Percentiles rank a stretch among this genome's conserved stretches.
Evolutionary conservation across 495 filamentous ascomycete genomes (phyloP).

Genomic region (Hyaloscypha variabilis): DNA sequence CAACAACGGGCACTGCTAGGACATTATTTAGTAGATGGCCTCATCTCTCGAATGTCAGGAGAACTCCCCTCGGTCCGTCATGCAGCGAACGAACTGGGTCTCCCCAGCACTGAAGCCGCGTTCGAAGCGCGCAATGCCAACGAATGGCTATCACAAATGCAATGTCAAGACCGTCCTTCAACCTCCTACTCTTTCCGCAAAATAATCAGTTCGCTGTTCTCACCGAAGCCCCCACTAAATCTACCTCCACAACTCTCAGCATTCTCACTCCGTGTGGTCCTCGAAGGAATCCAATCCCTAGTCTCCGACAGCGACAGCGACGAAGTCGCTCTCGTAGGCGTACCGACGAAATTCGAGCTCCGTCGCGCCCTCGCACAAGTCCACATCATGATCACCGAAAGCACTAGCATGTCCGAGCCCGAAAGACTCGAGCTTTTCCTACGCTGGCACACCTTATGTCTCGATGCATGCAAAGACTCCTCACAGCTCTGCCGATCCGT

Average conservation of each 20-base stretch:
- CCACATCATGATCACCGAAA: conserved; percentile 43
- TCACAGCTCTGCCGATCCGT: conserved; percentile 44
- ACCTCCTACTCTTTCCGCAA: conserved; percentile 43
- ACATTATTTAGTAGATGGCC: conserved; percentile 50
- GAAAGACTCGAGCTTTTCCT: conserved; percentile 47
- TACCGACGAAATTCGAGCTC: conserved; percentile 45
- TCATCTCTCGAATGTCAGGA: conserved; percentile 50
- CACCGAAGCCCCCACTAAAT: conserved; percentile 32
- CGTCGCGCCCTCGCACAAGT: conserved; percentile 45
- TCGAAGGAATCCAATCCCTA: conserved; percentile 50
- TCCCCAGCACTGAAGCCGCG: conserved; percentile 45
- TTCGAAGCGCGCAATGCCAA: conserved; percentile 47
- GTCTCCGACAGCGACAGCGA: conserved; percentile 45
- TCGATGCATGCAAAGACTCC: conserved; percentile 48
- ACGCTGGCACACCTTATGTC: conserved; percentile 52
- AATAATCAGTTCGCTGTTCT: conserved; percentile 46
- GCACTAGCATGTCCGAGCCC: conserved; percentile 40
- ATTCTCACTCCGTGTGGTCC: conserved; percentile 46
- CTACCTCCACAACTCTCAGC: conserved; percentile 37
- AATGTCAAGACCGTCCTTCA: conserved; percentile 35
- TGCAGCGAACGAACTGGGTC: conserved; percentile 43
- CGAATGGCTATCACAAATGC: conserved; percentile 46
- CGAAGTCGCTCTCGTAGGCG: conserved; percentile 39
- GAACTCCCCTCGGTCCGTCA: conserved; percentile 46
- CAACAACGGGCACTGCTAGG: conserved; percentile 50